These are phyloP conservation scores for Yamadazyma insecticola DNA, from an alignment of 805 yeast genomes.

Conservation along the genomic window DNA sequence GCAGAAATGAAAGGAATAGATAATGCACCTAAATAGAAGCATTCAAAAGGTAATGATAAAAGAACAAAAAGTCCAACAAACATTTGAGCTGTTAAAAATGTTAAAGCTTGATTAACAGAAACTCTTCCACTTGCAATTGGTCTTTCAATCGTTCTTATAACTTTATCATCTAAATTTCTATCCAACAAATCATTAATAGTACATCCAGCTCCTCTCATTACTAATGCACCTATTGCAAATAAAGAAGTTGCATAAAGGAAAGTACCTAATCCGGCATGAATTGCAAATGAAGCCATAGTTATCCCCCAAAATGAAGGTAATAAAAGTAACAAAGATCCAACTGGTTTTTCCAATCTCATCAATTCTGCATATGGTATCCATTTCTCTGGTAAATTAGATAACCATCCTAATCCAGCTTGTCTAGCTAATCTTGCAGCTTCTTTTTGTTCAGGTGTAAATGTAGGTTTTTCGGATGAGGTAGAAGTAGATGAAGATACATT, in stretches of 20 bases:
- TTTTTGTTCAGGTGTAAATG: slow-evolving; percentile 38
- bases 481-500: too few relatives aligned
- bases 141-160: slow-evolving; percentile 80
- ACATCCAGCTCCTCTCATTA: slow-evolving; percentile 98
- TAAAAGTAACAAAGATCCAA: slow-evolving; percentile 82
- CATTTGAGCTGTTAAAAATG: slow-evolving; percentile 71
- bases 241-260: slow-evolving; percentile 60
- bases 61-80: slow-evolving; percentile 69
- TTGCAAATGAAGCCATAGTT: slow-evolving; percentile 76
- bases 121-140: slow-evolving; percentile 93
- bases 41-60: slow-evolving; percentile 68
- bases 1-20: slow-evolving; percentile 77
- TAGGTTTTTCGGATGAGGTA: slow-evolving; percentile 1
- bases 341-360: slow-evolving; percentile 90
- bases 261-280: slow-evolving; percentile 62
- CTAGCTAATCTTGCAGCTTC: slow-evolving; percentile 51
- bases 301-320: slow-evolving; percentile 93
- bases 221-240: slow-evolving; percentile 78
- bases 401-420: slow-evolving; percentile 37
- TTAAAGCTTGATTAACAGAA: slow-evolving; percentile 59
- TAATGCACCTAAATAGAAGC: slow-evolving; percentile 78
- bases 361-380: slow-evolving; percentile 89
- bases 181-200: slow-evolving; percentile 90
- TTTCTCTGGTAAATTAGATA: slow-evolving; percentile 61
- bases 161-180: slow-evolving; percentile 75